Evolutionary conservation across 352 stramenopile genomes (phyloP).

Genomic region (Pythium brassicae): DNA sequence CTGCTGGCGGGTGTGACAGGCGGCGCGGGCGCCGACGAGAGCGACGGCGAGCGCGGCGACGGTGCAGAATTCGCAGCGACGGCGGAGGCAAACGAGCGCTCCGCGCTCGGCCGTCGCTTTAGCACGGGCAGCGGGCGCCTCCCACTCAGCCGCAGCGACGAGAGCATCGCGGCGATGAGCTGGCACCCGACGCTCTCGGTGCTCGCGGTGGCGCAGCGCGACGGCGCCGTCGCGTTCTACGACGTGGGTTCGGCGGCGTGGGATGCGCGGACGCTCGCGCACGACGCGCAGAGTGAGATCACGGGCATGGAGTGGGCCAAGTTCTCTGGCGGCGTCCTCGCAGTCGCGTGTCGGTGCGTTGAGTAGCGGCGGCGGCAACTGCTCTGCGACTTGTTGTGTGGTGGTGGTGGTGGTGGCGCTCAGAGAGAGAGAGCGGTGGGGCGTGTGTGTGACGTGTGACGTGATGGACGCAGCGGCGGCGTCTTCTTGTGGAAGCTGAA

Average conservation of each 20-base stretch:
- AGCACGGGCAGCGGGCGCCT: conserved; percentile 11
- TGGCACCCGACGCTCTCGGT: conserved; percentile 57
- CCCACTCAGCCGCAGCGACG: conserved; percentile 10
- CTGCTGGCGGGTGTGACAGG: conserved; percentile 22
- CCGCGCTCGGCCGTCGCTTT: conserved; percentile 2
- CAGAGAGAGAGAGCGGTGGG: neutral
- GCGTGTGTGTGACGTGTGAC: neutral
- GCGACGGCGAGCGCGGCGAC: conserved; percentile 17
- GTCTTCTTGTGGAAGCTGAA: conserved; percentile 70
- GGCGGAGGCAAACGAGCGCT: neutral
- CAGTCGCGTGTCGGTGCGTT: conserved; percentile 54
- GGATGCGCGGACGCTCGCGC: conserved; percentile 60
- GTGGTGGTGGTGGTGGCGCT: too few relatives aligned
- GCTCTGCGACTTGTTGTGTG: too few relatives aligned
- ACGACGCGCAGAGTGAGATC: conserved; percentile 50
- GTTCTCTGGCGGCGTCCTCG: conserved; percentile 52
- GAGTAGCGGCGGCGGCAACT: too few relatives aligned
- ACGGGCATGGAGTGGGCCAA: conserved; percentile 59
- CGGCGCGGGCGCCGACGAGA: conserved; percentile 21
- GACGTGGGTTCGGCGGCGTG: conserved; percentile 46
- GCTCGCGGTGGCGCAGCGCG: conserved; percentile 65
- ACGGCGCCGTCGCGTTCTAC: conserved; percentile 68
- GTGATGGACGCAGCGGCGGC: conserved; percentile 24
- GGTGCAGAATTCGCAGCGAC: neutral
- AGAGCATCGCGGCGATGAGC: conserved; percentile 51